A percentile compares a stretch with the other conserved stretches of the same genome.
Conservation (phyloP, 2,329 filamentous ascomycete species). For the Xylaria sp. region DNA sequence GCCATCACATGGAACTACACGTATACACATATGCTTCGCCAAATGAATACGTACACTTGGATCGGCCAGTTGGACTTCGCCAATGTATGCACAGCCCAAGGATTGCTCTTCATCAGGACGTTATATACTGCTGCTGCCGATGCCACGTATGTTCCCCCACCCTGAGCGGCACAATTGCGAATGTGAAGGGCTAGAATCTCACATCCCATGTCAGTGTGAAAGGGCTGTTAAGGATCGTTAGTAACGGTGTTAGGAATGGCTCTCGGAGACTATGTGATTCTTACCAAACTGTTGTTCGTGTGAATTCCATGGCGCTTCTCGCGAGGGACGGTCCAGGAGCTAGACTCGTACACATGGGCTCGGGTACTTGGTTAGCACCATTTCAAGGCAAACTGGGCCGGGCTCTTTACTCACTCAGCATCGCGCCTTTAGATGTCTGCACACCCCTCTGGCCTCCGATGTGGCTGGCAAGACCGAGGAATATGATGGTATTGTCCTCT, state of each 20-base stretch:
- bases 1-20: neutral
- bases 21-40: neutral
- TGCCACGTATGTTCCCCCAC: slow-evolving; percentile 59
- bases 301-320: slow-evolving; percentile 62
- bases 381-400: neutral
- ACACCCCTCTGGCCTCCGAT: slow-evolving; percentile 65
- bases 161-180: slow-evolving; percentile 56
- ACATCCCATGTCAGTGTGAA: slow-evolving; percentile 64
- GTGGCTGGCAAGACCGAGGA: slow-evolving; percentile 66
- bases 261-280: slow-evolving; percentile 29
- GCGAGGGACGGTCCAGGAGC: slow-evolving; percentile 57
- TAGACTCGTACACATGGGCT: slow-evolving; percentile 62
- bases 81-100: slow-evolving; percentile 54
- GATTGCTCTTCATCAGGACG: slow-evolving; percentile 53
- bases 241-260: neutral
- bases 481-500: slow-evolving; percentile 66
- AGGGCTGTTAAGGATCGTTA: slow-evolving; percentile 52
- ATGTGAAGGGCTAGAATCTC: slow-evolving; percentile 62
- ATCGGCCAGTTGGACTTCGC: slow-evolving; percentile 58
- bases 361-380: slow-evolving; percentile 33
- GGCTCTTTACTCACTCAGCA: slow-evolving; percentile 56
- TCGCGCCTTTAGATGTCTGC: slow-evolving; percentile 61
- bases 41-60: slow-evolving; percentile 56
- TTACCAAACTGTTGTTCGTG: slow-evolving; percentile 58
- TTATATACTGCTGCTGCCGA: slow-evolving; percentile 59